Percentiles rank a stretch among this genome's conserved stretches.
Conservation (phyloP, 805 yeast species). For the Wickerhamiella spandovensis region DNA sequence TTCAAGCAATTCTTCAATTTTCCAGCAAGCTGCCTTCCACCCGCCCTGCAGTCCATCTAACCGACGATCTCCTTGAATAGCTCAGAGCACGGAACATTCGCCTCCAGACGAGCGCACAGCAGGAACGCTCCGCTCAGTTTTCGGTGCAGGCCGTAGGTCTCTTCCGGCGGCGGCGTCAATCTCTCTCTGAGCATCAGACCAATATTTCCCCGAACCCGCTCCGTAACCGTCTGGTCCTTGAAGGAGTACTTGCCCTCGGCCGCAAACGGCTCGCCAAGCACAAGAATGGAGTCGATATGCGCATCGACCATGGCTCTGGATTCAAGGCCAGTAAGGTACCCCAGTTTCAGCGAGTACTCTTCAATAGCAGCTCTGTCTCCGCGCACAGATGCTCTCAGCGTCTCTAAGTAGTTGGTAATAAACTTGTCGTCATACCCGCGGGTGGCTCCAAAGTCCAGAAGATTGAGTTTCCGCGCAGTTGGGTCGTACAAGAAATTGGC, state of each 20-base stretch:
- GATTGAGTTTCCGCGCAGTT: constrained; percentile 58
- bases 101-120: constrained; percentile 73
- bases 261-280: constrained; percentile 87
- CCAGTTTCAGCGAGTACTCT: constrained; percentile 54
- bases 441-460: constrained; percentile 92
- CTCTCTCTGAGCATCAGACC: constrained; percentile 84
- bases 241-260: constrained; percentile 45
- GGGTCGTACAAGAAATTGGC: constrained; percentile 84
- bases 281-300: constrained; percentile 80
- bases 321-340: constrained; percentile 86
- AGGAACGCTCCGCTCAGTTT: constrained; percentile 89
- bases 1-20: too few relatives aligned
- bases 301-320: constrained; percentile 79
- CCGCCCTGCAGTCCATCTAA: too few relatives aligned
- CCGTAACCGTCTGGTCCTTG: constrained; percentile 79
- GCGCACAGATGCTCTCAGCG: constrained; percentile 61
- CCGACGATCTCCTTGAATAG: constrained; percentile 69
- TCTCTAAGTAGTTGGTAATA: constrained; percentile 49
- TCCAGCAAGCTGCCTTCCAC: too few relatives aligned
- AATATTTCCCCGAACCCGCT: constrained; percentile 77
- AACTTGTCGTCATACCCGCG: constrained; percentile 62
- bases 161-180: constrained; percentile 95
- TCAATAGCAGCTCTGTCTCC: constrained; percentile 54
- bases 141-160: constrained; percentile 91
- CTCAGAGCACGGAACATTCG: constrained; percentile 67